Evolutionary conservation across 2,329 filamentous ascomycete genomes (phyloP), one percentile per base, ranked within the genome.

Genomic region (Pseudofabraea citricarpa): DNA sequence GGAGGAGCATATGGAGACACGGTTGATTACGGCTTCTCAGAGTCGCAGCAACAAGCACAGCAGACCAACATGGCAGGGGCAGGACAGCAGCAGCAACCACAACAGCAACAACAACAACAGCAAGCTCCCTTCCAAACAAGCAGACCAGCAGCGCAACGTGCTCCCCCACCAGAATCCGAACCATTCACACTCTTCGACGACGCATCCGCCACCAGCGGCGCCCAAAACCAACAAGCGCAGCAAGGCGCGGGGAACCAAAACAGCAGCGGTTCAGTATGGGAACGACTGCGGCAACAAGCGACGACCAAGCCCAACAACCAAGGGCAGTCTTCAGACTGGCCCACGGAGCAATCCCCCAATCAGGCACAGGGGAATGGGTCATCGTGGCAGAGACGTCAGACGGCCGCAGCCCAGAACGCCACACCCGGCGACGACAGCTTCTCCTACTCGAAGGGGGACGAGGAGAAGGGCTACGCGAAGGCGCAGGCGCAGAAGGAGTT

Each of bases 401-500:
- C 41, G 49, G 6, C 41, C 27, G 12, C 33, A 49, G 18, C 49
- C 42, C 16, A 38, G 38, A 35, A 53, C 24, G 47, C 36, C 5
- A 29, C 44, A 9, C 36, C 41, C 12, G 19, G 19, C 12, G 41
- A 41, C 13, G 52, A 59, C 38, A 51, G 48, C 10, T 56, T 51
- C 47, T 27, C 57, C n/a, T 57, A 51, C 15, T 56, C 57, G 0
- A 55, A 51, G 29, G 40, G 44, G 2, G 51, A 52, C 3, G 53
- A 55, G 23, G 49, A 56, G 10, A 47, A 46, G 18, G 45, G 40
- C 27, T 48, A 50, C 33, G 52, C 50, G 3, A 55, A 48, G 36
- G 41, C 46, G 13, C 49, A 58, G 38, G 56, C 56, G 6, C 60
- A 62, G 46, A 53, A 50, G 37, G 59, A 61, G 16, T 63, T 63